These are phyloP conservation scores for Prototheca wickerhamii DNA, from an alignment of 163 green algal species.

Conservation along the genomic window DNA sequence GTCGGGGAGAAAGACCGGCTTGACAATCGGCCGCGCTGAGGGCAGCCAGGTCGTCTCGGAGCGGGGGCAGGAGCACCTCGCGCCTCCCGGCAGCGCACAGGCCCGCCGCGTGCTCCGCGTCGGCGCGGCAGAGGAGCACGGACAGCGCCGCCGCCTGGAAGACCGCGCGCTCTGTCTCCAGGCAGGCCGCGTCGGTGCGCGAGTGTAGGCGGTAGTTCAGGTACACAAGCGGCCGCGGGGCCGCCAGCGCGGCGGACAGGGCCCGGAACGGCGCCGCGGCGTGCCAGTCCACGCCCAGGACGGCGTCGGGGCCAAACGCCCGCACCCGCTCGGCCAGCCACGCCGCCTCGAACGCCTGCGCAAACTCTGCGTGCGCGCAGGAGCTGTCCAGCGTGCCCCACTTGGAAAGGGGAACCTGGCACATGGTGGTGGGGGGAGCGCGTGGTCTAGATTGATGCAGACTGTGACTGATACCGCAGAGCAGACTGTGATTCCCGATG, in stretches of 20 bases:
- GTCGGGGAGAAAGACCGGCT: slow-evolving; percentile 3
- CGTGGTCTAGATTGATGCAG: not conserved
- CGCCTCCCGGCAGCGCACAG: slow-evolving; percentile 2
- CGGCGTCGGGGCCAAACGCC: slow-evolving; percentile 28
- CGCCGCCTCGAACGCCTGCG: not conserved
- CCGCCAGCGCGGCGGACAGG: not conserved
- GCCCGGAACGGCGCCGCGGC: slow-evolving; percentile 24
- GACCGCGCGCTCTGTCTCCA: not conserved
- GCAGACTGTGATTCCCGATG: not conserved
- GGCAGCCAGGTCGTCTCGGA: slow-evolving; percentile 50
- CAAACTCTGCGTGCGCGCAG: slow-evolving; percentile 42
- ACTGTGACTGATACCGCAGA: too few relatives aligned
- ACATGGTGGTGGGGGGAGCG: not conserved
- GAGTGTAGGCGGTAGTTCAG: slow-evolving; percentile 30
- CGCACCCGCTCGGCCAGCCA: slow-evolving; percentile 16
- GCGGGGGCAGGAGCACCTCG: slow-evolving; percentile 57
- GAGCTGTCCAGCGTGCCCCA: slow-evolving; percentile 43
- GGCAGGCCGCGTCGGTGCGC: not conserved
- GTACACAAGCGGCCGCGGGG: slow-evolving; percentile 27
- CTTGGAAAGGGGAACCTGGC: slow-evolving; percentile 34
- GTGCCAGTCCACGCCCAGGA: slow-evolving; percentile 55
- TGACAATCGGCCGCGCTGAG: slow-evolving; percentile 7
- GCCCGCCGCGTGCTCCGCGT: slow-evolving; percentile 16
- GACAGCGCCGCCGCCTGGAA: not conserved
- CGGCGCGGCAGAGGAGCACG: not conserved